Base-by-base conservation (phyloP, 1,139 yeast genomes). In the Martiniozyma asiatica region DNA sequence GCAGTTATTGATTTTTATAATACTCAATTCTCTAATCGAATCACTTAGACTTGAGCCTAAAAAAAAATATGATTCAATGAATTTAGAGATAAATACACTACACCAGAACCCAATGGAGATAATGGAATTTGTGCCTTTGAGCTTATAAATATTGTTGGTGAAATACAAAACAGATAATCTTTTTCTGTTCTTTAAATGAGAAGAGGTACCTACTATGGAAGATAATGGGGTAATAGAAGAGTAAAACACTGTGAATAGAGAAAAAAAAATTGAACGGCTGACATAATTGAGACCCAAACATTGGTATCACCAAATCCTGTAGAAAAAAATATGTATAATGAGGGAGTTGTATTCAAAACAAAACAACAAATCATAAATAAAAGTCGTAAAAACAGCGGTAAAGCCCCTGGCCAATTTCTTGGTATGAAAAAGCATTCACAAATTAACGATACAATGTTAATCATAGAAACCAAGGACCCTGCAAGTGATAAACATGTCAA, bases 351-450 rank as follows among this genome's bases (percentile, higher is more conserved):
- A 35, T 58, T 61, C 4, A 58, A 10, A 0, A 48, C 6, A 7
- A 65, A 47, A 1, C 61, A 36, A 0, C 54, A 4, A 0, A 55
- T 2, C 14, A 66, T 50, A 14, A 59, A 28, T 2, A 51, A 7
- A 2, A 67, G 31, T 31, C 73, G 58, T 31, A 46, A 51, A 3
- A 55, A 32, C 4, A 58, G 30, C 0, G 73, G 64, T 29, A 58
- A 63, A 4, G 75, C 63, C 0, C 78, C 79, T 0, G 69, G 59
- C 65, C 69, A 71, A 31, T 51, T 57, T 39, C 77, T 52, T 2
- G 79, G 78, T 25, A 72, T 66, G 43, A 68, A 70, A 0, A 51
- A 23, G 4, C 52, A 47, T 41, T 73, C 80, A 18, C 63, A 53
- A 1, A 62, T 1, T 0, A 64, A 47, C 3, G 74, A 61, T 5